These are phyloP conservation scores for Huntiella savannae DNA, from an alignment of 2,329 filamentous ascomycete species.

Conservation along the genomic window DNA sequence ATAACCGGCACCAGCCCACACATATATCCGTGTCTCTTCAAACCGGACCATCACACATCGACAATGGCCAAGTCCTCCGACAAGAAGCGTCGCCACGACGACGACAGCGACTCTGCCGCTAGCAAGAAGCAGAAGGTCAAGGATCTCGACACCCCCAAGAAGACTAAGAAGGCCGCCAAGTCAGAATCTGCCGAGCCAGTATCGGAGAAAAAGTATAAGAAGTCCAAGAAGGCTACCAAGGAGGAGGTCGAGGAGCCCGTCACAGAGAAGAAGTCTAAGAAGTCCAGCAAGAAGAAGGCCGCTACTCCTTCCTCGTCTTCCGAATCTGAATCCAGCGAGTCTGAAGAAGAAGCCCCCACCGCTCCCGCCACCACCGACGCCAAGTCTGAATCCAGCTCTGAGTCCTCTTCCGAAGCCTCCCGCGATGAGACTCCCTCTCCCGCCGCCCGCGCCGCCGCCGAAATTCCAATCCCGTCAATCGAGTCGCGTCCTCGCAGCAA, in stretches of 20 bases:
- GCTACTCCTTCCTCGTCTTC: neutral
- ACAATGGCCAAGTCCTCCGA: constrained; percentile 16
- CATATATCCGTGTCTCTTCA: too few relatives aligned
- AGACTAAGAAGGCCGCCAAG: constrained; percentile 13
- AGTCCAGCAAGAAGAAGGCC: constrained; percentile 15
- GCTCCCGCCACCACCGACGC: constrained; percentile 15
- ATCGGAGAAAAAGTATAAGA: constrained; percentile 22
- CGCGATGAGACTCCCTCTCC: constrained; percentile 16
- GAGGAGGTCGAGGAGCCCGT: constrained; percentile 16
- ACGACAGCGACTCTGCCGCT: constrained; percentile 22
- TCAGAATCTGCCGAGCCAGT: constrained; percentile 13
- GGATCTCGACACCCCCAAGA: constrained; percentile 21
- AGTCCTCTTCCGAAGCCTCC: constrained; percentile 11
- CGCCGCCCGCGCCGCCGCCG: constrained; percentile 14
- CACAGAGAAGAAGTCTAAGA: constrained; percentile 5
- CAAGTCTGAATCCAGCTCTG: constrained; percentile 15
- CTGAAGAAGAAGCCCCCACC: neutral
- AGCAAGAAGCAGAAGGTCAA: constrained; percentile 33
- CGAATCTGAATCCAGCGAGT: neutral
- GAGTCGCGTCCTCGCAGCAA: constrained; percentile 16
- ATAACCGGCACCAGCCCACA: too few relatives aligned
- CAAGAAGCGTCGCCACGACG: constrained; percentile 28
- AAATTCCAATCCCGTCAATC: constrained; percentile 16
- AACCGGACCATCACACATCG: neutral
- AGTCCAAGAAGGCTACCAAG: constrained; percentile 19